Percentiles rank a stretch among this genome's conserved stretches.
Evolutionary conservation across 176 grass and related monocot genomes (phyloP).

Genomic region (Hordeum marinum): DNA sequence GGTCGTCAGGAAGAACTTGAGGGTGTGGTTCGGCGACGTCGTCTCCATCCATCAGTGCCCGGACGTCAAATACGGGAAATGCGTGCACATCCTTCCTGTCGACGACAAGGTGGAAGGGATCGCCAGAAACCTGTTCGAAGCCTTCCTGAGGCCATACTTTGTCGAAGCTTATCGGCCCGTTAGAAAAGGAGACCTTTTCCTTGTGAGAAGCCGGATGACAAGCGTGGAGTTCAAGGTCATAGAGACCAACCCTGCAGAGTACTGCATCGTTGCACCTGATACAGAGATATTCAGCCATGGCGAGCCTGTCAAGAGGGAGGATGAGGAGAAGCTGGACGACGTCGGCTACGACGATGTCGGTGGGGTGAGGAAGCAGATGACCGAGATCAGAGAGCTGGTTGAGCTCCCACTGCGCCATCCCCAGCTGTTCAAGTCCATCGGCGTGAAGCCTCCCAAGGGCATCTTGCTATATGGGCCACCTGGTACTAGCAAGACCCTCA

Average conservation of each 20-base stretch:
- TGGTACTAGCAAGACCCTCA: too few species aligned
- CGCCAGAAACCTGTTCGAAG: not conserved
- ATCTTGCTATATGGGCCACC: too few species aligned
- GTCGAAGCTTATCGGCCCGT: conserved; percentile 32
- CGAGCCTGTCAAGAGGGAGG: conserved; percentile 76
- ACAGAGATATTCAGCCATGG: conserved; percentile 78
- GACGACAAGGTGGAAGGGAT: too few species aligned
- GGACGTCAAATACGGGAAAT: not conserved
- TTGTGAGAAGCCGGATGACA: conserved; percentile 65
- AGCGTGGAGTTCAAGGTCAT: conserved; percentile 83
- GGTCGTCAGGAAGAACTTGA: conserved; percentile 67
- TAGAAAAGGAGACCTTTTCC: too few species aligned
- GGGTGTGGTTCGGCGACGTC: conserved; percentile 67
- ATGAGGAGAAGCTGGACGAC: conserved; percentile 72
- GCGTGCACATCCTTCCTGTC: too few species aligned
- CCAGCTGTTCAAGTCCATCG: too few species aligned
- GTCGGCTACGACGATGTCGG: conserved; percentile 25
- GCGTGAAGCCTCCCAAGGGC: too few species aligned
- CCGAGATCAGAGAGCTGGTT: too few species aligned
- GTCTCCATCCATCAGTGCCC: conserved; percentile 85
- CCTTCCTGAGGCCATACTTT: not conserved
- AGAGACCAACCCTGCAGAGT: conserved; percentile 68
- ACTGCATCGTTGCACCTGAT: conserved; percentile 74
- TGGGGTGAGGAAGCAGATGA: too few species aligned
- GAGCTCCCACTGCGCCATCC: too few species aligned